Evolutionary conservation across 73 alveolate species (phyloP).

Genomic region (Blepharisma japonicum): DNA sequence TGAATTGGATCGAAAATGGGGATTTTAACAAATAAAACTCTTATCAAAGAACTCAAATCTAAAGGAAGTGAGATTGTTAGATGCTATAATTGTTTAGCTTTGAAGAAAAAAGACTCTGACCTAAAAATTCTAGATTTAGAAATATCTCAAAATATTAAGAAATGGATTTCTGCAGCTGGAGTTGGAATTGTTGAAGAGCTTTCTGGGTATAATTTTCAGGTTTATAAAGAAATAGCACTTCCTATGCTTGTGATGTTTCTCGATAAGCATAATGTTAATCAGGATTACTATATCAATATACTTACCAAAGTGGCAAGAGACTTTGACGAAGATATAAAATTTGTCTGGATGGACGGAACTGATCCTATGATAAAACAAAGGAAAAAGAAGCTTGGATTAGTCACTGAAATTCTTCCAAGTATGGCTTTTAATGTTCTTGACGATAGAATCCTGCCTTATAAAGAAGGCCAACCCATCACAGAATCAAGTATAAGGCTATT

Average conservation of each 20-base stretch:
- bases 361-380: not conserved
- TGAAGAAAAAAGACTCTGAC: not conserved
- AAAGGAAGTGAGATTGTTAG: not conserved
- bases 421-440: conserved; percentile 25
- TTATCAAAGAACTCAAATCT: not conserved
- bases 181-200: not conserved
- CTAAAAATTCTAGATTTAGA: not conserved
- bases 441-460: conserved; percentile 8
- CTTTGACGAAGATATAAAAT: not conserved
- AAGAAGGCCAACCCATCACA: not conserved
- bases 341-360: conserved; percentile 17
- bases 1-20: not conserved
- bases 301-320: conserved; percentile 12
- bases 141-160: not conserved
- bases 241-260: conserved; percentile 1
- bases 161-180: not conserved
- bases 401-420: conserved; percentile 9
- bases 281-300: not conserved
- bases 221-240: not conserved
- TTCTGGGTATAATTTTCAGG: not conserved
- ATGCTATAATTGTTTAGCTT: not conserved
- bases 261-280: not conserved
- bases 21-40: not conserved
- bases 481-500: not conserved
- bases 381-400: not conserved